Evolutionary conservation across 495 filamentous ascomycete genomes (phyloP).

Genomic region (Aspergillus heteromorphus): DNA sequence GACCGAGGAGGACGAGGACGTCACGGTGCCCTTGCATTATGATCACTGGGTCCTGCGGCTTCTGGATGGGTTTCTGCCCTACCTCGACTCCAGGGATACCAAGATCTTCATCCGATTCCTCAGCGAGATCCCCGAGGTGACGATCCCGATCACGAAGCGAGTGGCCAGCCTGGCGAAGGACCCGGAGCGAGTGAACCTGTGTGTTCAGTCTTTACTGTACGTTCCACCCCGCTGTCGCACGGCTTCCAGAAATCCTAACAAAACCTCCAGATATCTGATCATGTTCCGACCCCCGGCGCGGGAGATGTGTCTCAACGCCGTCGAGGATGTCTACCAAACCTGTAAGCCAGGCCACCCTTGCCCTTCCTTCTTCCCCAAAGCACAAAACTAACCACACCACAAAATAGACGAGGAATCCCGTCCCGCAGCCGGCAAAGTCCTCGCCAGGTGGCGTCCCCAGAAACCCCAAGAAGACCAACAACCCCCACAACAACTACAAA

Average conservation of each 20-base stretch:
- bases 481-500: background rate
- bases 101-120: conserved; percentile 85
- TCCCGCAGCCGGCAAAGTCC: conserved; percentile 38
- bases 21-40: conserved; percentile 54
- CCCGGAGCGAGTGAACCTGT: conserved; percentile 68
- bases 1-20: conserved; percentile 33
- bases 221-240: conserved; percentile 16
- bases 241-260: conserved; percentile 5
- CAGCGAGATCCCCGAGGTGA: conserved; percentile 83
- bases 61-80: conserved; percentile 81
- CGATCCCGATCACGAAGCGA: conserved; percentile 58
- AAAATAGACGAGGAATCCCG: conserved; percentile 41
- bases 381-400: conserved; percentile 10
- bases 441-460: conserved; percentile 40
- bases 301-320: conserved; percentile 71
- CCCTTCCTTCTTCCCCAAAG: background rate
- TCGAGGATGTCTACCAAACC: conserved; percentile 82
- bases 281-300: conserved; percentile 81
- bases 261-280: conserved; percentile 59
- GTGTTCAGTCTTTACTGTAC: conserved; percentile 56
- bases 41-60: conserved; percentile 73
- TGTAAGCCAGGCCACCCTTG: conserved; percentile 29
- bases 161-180: conserved; percentile 81
- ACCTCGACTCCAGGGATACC: conserved; percentile 74
- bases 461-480: conserved; percentile 3